Evolutionary conservation across 805 yeast genomes (phyloP), one percentile per base, ranked within the genome.

Genomic region (Scheffersomyces coipomensis): DNA sequence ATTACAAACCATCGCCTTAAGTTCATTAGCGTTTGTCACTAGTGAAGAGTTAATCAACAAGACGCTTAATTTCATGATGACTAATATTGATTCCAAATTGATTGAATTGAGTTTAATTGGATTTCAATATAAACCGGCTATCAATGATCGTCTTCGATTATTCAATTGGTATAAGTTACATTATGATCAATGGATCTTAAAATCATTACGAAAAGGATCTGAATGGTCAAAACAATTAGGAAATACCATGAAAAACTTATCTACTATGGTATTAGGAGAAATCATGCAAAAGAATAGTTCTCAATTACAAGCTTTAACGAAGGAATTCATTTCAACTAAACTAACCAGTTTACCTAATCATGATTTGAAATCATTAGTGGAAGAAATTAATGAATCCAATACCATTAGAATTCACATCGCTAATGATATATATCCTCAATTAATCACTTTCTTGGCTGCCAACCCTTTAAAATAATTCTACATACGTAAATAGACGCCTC

Each of bases 41-140:
- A 68, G 71, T 34, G 56, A 54, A 7, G 77, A 75, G 12, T 55
- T 82, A 40, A 66, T 78, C 21, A 62, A 64, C 27, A 78, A 79
- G 50, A 70, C 81, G 0, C 64, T 83, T 45, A 80, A 80, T 45
- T 82, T 74, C 51, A 76, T 83, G 11, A 55, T 61, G 38, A 73
- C 75, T 33, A 83, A 81, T 52, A 73, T 79, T 38, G 84, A 79
- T 46, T 64, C 75, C 7, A 68, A 65, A 21, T 55, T 76, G 50
- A 71, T 81, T 31, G 88, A 81, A 48, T 49, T 76, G 37, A 79
- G 77, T 0, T 57, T 83, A n/a, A 52, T 80, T 26, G 88, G 88
- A 10, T 37, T 59, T 73, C 46, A 68, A 61, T 52, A 67, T 62
- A 54, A 71, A 58, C 35, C 54, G 50, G 39, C 56, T 45, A 36